Evolutionary conservation across 2,329 filamentous ascomycete genomes (phyloP).

Genomic region (Dactylellina haptotyla): DNA sequence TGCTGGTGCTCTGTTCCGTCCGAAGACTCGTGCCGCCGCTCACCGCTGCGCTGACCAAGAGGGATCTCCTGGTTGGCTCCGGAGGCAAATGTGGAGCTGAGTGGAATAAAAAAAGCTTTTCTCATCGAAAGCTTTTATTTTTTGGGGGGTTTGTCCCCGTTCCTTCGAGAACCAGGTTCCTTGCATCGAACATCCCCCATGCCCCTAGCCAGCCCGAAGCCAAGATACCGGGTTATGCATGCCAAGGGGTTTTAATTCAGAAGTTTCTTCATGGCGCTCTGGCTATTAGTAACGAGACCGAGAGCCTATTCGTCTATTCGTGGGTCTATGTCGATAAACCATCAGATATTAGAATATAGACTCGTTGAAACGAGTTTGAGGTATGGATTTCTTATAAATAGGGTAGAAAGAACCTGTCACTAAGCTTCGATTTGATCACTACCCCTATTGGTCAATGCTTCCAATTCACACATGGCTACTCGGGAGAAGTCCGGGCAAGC

Average conservation of each 20-base stretch:
- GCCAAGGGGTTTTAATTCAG: conserved; percentile 11
- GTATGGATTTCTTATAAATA: too few relatives aligned
- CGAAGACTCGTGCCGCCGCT: conserved; percentile 38
- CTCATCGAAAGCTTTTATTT: conserved; percentile 28
- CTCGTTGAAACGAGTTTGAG: too few relatives aligned
- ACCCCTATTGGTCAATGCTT: too few relatives aligned
- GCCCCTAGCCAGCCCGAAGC: conserved; percentile 15
- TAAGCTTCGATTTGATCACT: too few relatives aligned
- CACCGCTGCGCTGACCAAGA: conserved; percentile 13
- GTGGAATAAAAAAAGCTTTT: conserved; percentile 3
- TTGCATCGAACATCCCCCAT: conserved; percentile 22
- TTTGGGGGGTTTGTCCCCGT: neutral
- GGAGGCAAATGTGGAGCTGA: conserved; percentile 5
- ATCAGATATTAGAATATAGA: too few relatives aligned
- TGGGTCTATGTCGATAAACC: too few relatives aligned
- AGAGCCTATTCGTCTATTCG: too few relatives aligned
- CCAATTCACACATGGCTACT: too few relatives aligned
- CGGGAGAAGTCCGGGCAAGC: too few relatives aligned
- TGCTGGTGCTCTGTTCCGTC: neutral
- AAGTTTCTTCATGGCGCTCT: neutral
- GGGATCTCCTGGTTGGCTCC: conserved; percentile 18
- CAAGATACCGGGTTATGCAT: conserved; percentile 29
- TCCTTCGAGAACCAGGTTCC: conserved; percentile 34
- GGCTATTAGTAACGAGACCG: neutral
- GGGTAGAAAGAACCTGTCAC: too few relatives aligned